phyloP scores from a whole-genome alignment of 2,329 filamentous ascomycete species.

The Hypomyces rosellus region DNA sequence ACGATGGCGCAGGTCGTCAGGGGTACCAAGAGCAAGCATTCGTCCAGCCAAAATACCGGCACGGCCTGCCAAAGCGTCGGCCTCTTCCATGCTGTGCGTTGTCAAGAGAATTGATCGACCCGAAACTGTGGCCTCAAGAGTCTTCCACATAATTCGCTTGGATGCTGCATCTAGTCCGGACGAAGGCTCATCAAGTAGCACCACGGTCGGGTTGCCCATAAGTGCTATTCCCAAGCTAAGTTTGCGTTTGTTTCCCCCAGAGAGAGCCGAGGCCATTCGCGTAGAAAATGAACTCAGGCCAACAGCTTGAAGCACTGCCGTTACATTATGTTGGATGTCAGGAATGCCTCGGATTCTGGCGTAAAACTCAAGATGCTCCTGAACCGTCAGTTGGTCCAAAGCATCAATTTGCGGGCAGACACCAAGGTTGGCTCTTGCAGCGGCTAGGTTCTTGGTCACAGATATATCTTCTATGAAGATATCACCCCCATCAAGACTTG shows the following conservation, averaged over 20 bases:
- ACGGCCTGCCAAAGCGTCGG: constrained; percentile 75
- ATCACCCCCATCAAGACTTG: constrained; percentile 64
- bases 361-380: constrained; percentile 83
- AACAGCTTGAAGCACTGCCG: constrained; percentile 71
- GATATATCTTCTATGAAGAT: constrained; percentile 74
- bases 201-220: constrained; percentile 83
- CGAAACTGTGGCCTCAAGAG: constrained; percentile 63
- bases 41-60: constrained; percentile 79
- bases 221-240: constrained; percentile 81
- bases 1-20: constrained; percentile 62
- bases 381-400: constrained; percentile 84
- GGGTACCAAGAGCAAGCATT: constrained; percentile 80
- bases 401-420: constrained; percentile 88
- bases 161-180: constrained; percentile 86
- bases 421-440: constrained; percentile 72
- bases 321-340: constrained; percentile 70
- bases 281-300: constrained; percentile 64
- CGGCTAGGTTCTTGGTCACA: constrained; percentile 63
- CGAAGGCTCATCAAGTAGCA: constrained; percentile 83
- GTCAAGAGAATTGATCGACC: constrained; percentile 83
- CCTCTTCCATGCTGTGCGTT: constrained; percentile 94
- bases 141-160: constrained; percentile 91
- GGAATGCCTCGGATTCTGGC: constrained; percentile 74
- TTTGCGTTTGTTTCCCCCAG: constrained; percentile 92
- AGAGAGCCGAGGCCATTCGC: constrained; percentile 72